Evolutionary conservation across 148 eudicot species (phyloP).

Genomic region (Talinum fruticosum): DNA sequence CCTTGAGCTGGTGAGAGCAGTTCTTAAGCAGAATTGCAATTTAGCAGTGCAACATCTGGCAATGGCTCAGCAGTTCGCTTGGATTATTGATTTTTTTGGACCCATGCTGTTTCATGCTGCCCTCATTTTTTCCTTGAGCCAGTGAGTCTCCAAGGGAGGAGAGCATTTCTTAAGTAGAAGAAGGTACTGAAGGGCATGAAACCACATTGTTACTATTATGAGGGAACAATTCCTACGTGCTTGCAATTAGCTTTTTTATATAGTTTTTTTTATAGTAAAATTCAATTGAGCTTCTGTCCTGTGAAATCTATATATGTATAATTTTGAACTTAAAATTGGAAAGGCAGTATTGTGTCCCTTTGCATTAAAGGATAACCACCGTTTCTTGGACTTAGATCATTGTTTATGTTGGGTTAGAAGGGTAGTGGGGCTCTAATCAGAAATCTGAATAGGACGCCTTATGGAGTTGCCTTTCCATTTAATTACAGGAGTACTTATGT

Average conservation of each 20-base stretch:
- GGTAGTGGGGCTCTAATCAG: background rate
- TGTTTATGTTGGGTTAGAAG: background rate
- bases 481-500: no score
- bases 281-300: no score
- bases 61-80: slow-evolving; percentile 27
- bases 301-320: no score
- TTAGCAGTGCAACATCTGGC: slow-evolving; percentile 14
- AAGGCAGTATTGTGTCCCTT: background rate
- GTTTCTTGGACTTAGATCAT: background rate
- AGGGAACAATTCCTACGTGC: background rate
- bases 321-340: background rate
- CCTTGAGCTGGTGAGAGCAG: no score
- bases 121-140: background rate
- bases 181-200: background rate
- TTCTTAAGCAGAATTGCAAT: slow-evolving; percentile 15
- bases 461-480: no score
- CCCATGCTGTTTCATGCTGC: background rate
- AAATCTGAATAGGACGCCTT: background rate
- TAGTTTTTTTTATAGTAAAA: background rate
- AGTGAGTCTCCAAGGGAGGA: background rate
- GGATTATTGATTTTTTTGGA: slow-evolving; percentile 10
- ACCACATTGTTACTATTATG: background rate
- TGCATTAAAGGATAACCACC: background rate
- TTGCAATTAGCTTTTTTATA: background rate
- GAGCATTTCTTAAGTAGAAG: background rate